A percentile compares a stretch with the other conserved stretches of the same genome.
Evolutionary conservation across 495 filamentous ascomycete genomes (phyloP).

Genomic region (Hypoxylon fragiforme): DNA sequence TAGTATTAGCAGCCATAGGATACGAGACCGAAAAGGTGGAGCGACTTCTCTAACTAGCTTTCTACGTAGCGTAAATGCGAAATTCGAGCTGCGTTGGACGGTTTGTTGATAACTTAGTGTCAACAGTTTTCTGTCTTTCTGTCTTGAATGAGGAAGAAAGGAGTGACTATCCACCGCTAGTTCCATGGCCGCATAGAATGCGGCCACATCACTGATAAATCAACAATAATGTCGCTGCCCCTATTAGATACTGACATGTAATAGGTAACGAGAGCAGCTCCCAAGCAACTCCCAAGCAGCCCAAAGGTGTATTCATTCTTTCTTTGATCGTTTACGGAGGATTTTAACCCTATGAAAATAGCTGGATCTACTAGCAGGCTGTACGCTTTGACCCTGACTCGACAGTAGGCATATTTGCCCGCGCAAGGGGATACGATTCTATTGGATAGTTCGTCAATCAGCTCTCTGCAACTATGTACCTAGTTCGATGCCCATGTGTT

Average conservation of each 20-base stretch:
- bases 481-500: constrained; percentile 36
- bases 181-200: constrained; percentile 22
- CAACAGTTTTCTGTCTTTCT: background rate
- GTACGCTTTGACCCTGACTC: constrained; percentile 31
- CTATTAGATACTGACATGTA: constrained; percentile 16
- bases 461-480: constrained; percentile 34
- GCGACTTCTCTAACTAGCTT: background rate
- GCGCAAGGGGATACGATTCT: constrained; percentile 15
- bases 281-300: no score
- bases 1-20: background rate
- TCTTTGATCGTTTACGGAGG: constrained; percentile 17
- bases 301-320: constrained; percentile 6
- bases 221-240: constrained; percentile 16
- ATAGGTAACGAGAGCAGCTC: constrained; percentile 8
- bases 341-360: constrained; percentile 26
- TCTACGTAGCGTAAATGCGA: no score
- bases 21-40: constrained; percentile 21
- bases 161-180: constrained; percentile 29
- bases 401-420: constrained; percentile 18
- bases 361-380: constrained; percentile 21
- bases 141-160: constrained; percentile 10
- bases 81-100: no score
- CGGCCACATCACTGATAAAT: constrained; percentile 19
- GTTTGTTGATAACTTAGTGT: no score
- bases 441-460: constrained; percentile 27